These are phyloP conservation scores for Geotrichum phurueaensis DNA, from an alignment of 1,139 yeast species.

Conservation along the genomic window DNA sequence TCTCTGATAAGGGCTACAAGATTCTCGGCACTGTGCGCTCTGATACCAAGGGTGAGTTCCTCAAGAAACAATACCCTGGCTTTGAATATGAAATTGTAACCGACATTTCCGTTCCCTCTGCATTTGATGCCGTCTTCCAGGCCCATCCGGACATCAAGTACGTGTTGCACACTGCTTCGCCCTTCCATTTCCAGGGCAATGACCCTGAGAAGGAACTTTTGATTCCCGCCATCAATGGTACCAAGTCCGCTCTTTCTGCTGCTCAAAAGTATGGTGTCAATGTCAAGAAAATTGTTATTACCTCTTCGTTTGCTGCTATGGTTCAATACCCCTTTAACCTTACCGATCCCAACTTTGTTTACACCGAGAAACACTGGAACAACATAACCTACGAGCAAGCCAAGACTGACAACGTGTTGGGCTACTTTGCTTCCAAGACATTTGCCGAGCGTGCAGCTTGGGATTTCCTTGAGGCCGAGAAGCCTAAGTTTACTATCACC, in stretches of 20 bases:
- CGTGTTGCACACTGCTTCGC: constrained; percentile 60
- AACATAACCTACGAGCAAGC: constrained; percentile 37
- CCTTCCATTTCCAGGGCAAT: constrained; percentile 39
- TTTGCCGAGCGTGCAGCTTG: constrained; percentile 42
- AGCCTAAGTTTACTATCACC: constrained; percentile 37
- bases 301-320: constrained; percentile 52
- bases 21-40: constrained; percentile 60
- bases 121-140: constrained; percentile 49
- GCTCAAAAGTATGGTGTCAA: constrained; percentile 42
- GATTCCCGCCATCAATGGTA: constrained; percentile 49
- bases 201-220: constrained; percentile 39
- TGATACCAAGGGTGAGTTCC: constrained; percentile 45
- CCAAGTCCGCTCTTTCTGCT: constrained; percentile 41
- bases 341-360: constrained; percentile 23
- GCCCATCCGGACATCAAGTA: constrained; percentile 42
- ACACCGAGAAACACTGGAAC: constrained; percentile 38
- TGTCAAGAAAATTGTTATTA: constrained; percentile 47
- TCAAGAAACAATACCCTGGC: constrained; percentile 28
- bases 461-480: constrained; percentile 37
- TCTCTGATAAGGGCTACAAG: constrained; percentile 38
- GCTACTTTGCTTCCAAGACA: constrained; percentile 34
- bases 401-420: constrained; percentile 23
- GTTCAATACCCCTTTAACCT: constrained; percentile 35
- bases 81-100: constrained; percentile 29
- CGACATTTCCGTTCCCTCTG: constrained; percentile 49